phyloP scores from a whole-genome alignment of 148 eudicot genomes.

The Fagopyrum esculentum region DNA sequence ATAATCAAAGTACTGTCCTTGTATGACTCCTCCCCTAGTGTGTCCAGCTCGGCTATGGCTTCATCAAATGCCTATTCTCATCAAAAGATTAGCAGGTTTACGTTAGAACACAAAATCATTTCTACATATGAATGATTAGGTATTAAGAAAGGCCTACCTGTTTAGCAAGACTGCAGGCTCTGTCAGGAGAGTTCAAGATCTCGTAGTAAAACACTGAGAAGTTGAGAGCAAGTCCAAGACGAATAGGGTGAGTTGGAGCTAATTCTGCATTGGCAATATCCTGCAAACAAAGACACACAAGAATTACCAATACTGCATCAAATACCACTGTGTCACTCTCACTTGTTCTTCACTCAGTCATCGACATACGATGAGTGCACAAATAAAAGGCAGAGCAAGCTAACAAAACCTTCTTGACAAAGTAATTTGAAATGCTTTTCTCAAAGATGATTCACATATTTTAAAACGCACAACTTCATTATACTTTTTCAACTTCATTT shows the following conservation, averaged over 20 bases:
- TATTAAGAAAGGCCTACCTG: slow-evolving; percentile 20
- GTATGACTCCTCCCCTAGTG: slow-evolving; percentile 48
- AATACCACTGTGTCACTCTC: no score
- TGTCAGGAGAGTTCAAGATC: slow-evolving; percentile 41
- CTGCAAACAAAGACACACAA: slow-evolving; percentile 18
- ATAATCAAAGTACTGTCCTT: slow-evolving; percentile 49
- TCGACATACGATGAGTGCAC: not conserved
- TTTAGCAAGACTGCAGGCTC: slow-evolving; percentile 46
- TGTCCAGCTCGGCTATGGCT: slow-evolving; percentile 47
- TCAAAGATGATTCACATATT: not conserved
- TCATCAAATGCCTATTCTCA: slow-evolving; percentile 35
- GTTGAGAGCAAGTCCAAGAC: slow-evolving; percentile 49
- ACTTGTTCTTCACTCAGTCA: not conserved
- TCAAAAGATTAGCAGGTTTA: not conserved
- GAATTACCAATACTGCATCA: not conserved
- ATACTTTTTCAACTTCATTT: not conserved
- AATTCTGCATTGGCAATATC: slow-evolving; percentile 34
- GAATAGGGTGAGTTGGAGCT: slow-evolving; percentile 41
- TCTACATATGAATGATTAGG: not conserved
- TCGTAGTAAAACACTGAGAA: slow-evolving; percentile 52
- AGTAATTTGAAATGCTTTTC: not conserved
- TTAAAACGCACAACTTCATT: not conserved
- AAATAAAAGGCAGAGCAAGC: not conserved
- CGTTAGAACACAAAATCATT: not conserved
- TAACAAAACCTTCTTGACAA: not conserved